Base-by-base conservation (phyloP, 805 yeast species). In the Ogataea dorogensis region DNA sequence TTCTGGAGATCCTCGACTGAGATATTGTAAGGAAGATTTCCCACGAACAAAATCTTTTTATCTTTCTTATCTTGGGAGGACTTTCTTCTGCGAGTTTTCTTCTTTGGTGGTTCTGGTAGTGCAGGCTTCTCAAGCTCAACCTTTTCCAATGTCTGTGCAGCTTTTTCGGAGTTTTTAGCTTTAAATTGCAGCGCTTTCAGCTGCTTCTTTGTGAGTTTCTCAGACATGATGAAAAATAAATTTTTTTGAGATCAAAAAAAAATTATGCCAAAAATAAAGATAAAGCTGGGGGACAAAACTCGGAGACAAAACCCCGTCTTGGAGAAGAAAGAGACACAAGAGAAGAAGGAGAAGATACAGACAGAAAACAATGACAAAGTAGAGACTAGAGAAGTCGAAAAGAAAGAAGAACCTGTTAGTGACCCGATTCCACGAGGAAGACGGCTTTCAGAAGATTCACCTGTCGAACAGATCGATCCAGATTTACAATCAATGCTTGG, bases 1-100 rank as follows among this genome's bases (percentile, higher is more conserved):
- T 70, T 65, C 36, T 67, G 62, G 19, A 93, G 58, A 36, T 83
- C 85, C 2, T 75, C 71, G 35, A 74, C 75, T 2, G 80, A 71
- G 15, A 79, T 63, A 36, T 78, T 79, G 56, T 77, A 86, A 3
- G 97, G 95, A 37, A 93, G 66, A 53, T 89, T 88, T 4, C 98
- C 98, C 7, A 89, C 86, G 63, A 93, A 93, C 20, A 93, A 63
- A 36, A 93, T 73, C 52, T 83, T 89, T 53, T 95, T 68, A 38
- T 77, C 82, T 12, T 77, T 81, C 42, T 62, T 65, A 4, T 45
- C 44, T 12, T 40, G 23, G 7, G n/a, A n/a, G 4, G 33, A 17
- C 40, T 5, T 43, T 42, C 18, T 35, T 42, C 22, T 58, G 62
- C 9, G 79, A 81, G 57, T 71, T 78, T 14, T 84, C 84, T 45